These are phyloP conservation scores for Trichoderma gamsii DNA, from an alignment of 495 filamentous ascomycete species.

Conservation along the genomic window DNA sequence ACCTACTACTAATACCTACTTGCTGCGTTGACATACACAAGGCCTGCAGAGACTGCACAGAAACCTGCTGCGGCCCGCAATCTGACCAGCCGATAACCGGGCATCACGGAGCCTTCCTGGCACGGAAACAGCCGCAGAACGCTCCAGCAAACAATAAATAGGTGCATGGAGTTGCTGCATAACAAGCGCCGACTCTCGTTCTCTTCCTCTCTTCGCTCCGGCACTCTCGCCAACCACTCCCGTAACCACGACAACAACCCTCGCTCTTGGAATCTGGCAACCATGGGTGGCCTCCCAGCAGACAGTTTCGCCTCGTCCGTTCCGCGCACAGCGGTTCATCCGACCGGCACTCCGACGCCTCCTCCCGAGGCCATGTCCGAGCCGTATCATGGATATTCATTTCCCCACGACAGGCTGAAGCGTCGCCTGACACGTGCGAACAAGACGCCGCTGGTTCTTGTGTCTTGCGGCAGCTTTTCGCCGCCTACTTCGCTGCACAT, in stretches of 20 bases:
- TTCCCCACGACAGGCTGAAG: constrained; percentile 65
- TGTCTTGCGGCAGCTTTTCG: constrained; percentile 88
- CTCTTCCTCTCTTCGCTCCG: not conserved
- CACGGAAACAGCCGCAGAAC: not conserved
- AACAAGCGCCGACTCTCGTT: not conserved
- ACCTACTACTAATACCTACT: no score
- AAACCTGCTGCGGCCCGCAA: not conserved
- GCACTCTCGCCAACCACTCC: not conserved
- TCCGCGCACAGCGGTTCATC: not conserved
- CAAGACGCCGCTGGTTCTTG: constrained; percentile 73
- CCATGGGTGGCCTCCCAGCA: constrained; percentile 8
- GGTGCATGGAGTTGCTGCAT: constrained; percentile 2
- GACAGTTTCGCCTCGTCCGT: not conserved
- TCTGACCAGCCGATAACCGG: not conserved
- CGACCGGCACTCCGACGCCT: not conserved
- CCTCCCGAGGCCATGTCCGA: constrained; percentile 12
- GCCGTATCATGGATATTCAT: constrained; percentile 47
- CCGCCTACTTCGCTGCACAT: constrained; percentile 50
- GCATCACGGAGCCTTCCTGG: constrained; percentile 6
- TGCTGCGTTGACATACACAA: not conserved
- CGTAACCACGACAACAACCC: not conserved
- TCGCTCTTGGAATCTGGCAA: not conserved
- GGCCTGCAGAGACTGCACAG: not conserved
- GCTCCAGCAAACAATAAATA: not conserved
- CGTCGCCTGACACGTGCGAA: constrained; percentile 58